Evolutionary conservation across 2,329 filamentous ascomycete species (phyloP), one percentile per base, ranked within the genome.

Genomic region (Penicillium thymicola): DNA sequence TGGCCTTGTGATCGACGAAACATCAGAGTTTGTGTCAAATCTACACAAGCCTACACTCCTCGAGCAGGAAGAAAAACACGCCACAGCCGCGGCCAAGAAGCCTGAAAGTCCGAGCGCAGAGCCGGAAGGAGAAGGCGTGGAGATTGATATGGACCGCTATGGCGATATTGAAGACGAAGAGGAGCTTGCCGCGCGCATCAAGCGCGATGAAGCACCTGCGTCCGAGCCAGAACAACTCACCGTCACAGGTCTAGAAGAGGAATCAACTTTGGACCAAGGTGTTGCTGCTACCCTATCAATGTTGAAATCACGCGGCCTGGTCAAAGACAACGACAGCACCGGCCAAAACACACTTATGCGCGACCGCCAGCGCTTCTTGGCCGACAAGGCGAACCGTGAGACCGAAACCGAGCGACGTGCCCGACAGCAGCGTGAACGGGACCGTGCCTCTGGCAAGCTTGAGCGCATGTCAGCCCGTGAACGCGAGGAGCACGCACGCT

Each of bases 1-100:
- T 2, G 93, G 92, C 1, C 79, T 99, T 2, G 84, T 97, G n/a
- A 92, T 99, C 55, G 93, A 97, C 59, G 94, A 97, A 70, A 96
- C 93, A 0, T 92, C 92, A 0, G 92, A 96, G 67, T 99, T 99
- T 66, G 89, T 99, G 30, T 89, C 92, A 27, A 91, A 91, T 53
- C 76, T 99, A 54, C 89, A 88, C 69, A 89, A 88, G 57, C 85
- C 87, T 14, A 82, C 77, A 2, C 74, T 81, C 11, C 76, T 82
- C 69, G 76, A 89, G 73, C 75, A 82, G 67, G 81, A 74, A 28
- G 67, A 69, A 67, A 68, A 67, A 59, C 70, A 65, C 53, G 68
- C 72, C 57, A 69, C 65, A 23, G 72, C 71, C 30, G 70, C 70
- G 10, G 72, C 76, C 38, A 73, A 66, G 44, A 36, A 44, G 6